These are phyloP conservation scores for Pythium monospermum DNA, from an alignment of 352 stramenopile genomes.

Conservation along the genomic window DNA sequence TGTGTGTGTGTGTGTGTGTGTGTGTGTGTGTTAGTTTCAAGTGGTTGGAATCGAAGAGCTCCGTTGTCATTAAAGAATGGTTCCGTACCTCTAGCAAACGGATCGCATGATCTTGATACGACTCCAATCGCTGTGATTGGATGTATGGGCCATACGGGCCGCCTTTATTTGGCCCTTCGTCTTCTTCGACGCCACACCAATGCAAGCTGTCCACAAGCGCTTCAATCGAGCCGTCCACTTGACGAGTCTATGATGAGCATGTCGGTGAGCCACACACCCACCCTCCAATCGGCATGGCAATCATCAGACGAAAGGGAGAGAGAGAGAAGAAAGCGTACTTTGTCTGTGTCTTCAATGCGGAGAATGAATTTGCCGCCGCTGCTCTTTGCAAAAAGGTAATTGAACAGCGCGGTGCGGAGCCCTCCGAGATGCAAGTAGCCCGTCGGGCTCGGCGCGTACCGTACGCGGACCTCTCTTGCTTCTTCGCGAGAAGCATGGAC, in stretches of 20 bases:
- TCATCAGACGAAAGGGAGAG: constrained; percentile 1
- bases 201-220: constrained; percentile 83
- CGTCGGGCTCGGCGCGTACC: constrained; percentile 89
- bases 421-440: constrained; percentile 89
- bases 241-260: constrained; percentile 57
- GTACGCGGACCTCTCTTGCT: constrained; percentile 45
- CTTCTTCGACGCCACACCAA: constrained; percentile 96
- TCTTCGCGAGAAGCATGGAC: neutral
- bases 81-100: constrained; percentile 72
- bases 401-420: constrained; percentile 90
- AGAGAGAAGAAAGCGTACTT: constrained; percentile 26
- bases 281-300: neutral
- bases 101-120: constrained; percentile 92
- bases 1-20: too few relatives aligned
- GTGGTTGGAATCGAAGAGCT: too few relatives aligned
- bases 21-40: too few relatives aligned
- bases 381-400: constrained; percentile 89
- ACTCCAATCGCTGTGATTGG: constrained; percentile 93
- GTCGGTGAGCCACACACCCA: too few relatives aligned
- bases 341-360: constrained; percentile 92
- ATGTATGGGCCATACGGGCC: constrained; percentile 94
- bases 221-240: constrained; percentile 82
- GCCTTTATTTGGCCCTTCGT: constrained; percentile 93
- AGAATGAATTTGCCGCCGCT: constrained; percentile 83
- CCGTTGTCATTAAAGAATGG: too few relatives aligned